These are phyloP conservation scores for Pyrenophora teres DNA, from an alignment of 2,329 filamentous ascomycete species.

Conservation along the genomic window DNA sequence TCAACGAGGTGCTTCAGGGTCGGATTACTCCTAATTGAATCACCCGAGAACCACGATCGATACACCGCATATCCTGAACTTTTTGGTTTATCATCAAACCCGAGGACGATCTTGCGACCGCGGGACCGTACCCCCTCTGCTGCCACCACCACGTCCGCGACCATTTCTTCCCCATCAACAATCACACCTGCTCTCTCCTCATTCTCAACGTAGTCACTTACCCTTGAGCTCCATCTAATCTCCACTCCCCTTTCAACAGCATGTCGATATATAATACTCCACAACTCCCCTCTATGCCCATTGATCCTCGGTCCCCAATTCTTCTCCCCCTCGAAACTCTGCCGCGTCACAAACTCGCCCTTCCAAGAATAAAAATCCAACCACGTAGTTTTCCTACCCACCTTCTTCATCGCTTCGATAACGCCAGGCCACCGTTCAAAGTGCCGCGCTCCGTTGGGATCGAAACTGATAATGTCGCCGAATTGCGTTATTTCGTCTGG, in stretches of 20 bases:
- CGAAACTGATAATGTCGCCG: slow-evolving; percentile 67
- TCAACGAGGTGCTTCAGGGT: slow-evolving; percentile 40
- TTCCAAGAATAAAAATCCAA: slow-evolving; percentile 66
- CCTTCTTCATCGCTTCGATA: slow-evolving; percentile 53
- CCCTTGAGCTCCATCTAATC: slow-evolving; percentile 57
- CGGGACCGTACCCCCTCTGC: slow-evolving; percentile 59
- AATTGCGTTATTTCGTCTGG: slow-evolving; percentile 61
- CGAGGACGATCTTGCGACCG: slow-evolving; percentile 58
- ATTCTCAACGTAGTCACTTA: slow-evolving; percentile 62
- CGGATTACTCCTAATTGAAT: slow-evolving; percentile 31
- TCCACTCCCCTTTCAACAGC: slow-evolving; percentile 59
- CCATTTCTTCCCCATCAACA: slow-evolving; percentile 52
- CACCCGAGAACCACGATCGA: slow-evolving; percentile 50
- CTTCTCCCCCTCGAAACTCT: slow-evolving; percentile 48
- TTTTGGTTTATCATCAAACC: slow-evolving; percentile 58
- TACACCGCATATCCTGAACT: slow-evolving; percentile 60
- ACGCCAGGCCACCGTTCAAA: slow-evolving; percentile 59
- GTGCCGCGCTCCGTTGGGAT: slow-evolving; percentile 64
- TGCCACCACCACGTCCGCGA: slow-evolving; percentile 57
- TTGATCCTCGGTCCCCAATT: slow-evolving; percentile 60
- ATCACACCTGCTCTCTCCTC: slow-evolving; percentile 58
- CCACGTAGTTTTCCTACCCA: slow-evolving; percentile 60
- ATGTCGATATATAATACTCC: slow-evolving; percentile 62
- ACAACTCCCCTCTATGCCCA: slow-evolving; percentile 64
- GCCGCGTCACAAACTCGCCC: slow-evolving; percentile 65